phyloP scores from a whole-genome alignment of 1,139 yeast genomes.

The Lodderomyces margitis region DNA sequence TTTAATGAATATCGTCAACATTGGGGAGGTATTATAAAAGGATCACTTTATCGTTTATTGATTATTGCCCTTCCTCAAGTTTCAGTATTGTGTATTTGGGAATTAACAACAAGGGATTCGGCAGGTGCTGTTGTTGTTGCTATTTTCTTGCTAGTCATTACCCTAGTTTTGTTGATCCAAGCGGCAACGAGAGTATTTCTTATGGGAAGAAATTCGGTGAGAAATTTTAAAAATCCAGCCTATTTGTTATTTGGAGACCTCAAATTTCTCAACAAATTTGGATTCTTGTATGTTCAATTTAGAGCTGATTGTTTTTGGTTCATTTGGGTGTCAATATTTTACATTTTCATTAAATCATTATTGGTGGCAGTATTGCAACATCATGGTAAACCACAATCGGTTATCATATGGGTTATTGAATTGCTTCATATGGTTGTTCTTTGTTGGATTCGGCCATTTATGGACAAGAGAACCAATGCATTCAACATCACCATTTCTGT shows the following conservation, averaged over 20 bases:
- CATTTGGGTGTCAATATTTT: constrained; percentile 60
- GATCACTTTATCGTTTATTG: constrained; percentile 79
- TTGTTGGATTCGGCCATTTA: constrained; percentile 77
- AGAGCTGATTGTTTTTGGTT: constrained; percentile 88
- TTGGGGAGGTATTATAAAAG: constrained; percentile 81
- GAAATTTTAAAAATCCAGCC: constrained; percentile 86
- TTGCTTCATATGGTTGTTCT: constrained; percentile 61
- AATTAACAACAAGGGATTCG: constrained; percentile 78
- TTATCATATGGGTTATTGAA: constrained; percentile 74
- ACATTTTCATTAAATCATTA: constrained; percentile 70
- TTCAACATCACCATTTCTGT: constrained; percentile 85
- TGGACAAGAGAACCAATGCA: constrained; percentile 92
- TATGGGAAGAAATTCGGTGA: constrained; percentile 69
- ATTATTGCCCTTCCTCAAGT: constrained; percentile 85
- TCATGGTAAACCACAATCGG: constrained; percentile 78
- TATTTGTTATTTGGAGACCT: constrained; percentile 86
- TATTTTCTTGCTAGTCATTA: constrained; percentile 57
- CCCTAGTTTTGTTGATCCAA: constrained; percentile 60
- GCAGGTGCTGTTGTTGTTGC: constrained; percentile 83
- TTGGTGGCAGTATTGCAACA: constrained; percentile 84
- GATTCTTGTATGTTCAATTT: constrained; percentile 88
- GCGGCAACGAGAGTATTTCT: constrained; percentile 72
- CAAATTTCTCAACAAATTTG: constrained; percentile 78
- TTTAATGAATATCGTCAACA: constrained; percentile 77
- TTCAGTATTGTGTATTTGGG: constrained; percentile 83